Base-by-base conservation (phyloP, 2,329 filamentous ascomycete species). In the Gremmenia infestans region DNA sequence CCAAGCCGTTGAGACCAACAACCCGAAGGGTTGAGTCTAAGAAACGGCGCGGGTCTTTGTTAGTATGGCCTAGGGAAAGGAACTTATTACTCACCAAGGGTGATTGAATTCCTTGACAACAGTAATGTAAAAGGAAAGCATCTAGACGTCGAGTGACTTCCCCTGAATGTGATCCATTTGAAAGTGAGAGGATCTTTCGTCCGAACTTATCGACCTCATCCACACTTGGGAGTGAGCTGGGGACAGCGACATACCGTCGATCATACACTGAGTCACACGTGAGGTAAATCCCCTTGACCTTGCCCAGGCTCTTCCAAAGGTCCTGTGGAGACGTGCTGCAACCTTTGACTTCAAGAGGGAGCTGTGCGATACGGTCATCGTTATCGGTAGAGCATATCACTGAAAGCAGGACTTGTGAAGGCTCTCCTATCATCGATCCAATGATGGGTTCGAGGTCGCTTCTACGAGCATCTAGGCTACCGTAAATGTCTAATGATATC, bases 1-100 rank as follows among this genome's bases (percentile, higher is more conserved):
- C 61, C 25, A 63, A 49, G 9, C 56, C 56, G n/a, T 58, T 61
- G 5, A 63, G 46, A 40, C 52, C 59, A 37, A 56, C 58, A n/a
- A 63, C 56, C 9, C 55, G 53, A 9, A 52, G 48, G 2, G 59
- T 56, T 6, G 56, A 39, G 28, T 54, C 47, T 36, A 52, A 49
- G 15, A 63, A 45, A 19, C 47, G 12, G 32, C 57, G 54, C 57
- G 58, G 5, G 9, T 1, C 5, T 43, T 17, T 19, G 50, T 49
- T 37, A 52, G 47, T 37, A 12, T 2, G 6, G 19, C 5, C 4
- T 5, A 17, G 11, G 19, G 22, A n/a, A 23, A 9, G n/a, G 19
- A 40, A 12, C 2, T 14, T 14, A 12, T 15, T 12, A 40, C 49
- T 51, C 19, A 60, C 60, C 28, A 59, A 32, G 39, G 35, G 40